Conservation (phyloP, 1,284 basidiomycete genomes). For the Boletus smithii region DNA sequence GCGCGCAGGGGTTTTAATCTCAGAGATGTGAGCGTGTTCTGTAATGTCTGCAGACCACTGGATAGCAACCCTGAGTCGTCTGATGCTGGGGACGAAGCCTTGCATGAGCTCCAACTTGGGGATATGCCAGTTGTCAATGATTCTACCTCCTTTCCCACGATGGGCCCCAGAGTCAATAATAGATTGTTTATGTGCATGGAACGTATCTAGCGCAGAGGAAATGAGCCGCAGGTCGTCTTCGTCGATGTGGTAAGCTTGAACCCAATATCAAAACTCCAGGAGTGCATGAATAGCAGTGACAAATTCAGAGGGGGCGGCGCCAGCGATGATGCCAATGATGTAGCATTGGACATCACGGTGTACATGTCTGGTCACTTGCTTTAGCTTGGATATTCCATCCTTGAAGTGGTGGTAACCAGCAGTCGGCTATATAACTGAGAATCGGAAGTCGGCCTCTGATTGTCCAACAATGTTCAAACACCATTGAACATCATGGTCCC, state of each 20-base stretch:
- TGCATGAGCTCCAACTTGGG: conserved; percentile 34
- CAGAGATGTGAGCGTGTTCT: conserved; percentile 31
- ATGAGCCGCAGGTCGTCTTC: conserved; percentile 3
- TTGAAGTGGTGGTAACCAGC: conserved; percentile 6
- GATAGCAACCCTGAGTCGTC: conserved; percentile 12
- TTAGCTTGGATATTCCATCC: conserved; percentile 2
- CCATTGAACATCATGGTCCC: conserved; percentile 9
- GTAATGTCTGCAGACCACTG: conserved; percentile 35
- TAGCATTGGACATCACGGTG: conserved; percentile 5
- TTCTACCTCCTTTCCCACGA: not conserved
- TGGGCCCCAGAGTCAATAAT: conserved; percentile 9
- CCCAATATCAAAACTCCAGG: conserved; percentile 26
- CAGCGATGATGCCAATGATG: conserved; percentile 30
- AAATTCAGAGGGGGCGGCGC: conserved; percentile 18
- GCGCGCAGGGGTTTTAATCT: conserved; percentile 29
- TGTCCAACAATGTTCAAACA: not conserved
- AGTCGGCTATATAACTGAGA: conserved; percentile 2
- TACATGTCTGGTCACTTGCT: not conserved
- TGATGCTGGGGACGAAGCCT: conserved; percentile 29
- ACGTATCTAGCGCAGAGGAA: not conserved
- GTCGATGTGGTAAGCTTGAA: conserved; percentile 1
- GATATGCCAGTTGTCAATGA: conserved; percentile 5
- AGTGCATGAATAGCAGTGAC: conserved; percentile 29
- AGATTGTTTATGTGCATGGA: conserved; percentile 7
- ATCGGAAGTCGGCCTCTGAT: conserved; percentile 1